Evolutionary conservation across 306 rosid species (phyloP), one percentile per base, ranked within the genome.

Genomic region (Lotus japonicus): DNA sequence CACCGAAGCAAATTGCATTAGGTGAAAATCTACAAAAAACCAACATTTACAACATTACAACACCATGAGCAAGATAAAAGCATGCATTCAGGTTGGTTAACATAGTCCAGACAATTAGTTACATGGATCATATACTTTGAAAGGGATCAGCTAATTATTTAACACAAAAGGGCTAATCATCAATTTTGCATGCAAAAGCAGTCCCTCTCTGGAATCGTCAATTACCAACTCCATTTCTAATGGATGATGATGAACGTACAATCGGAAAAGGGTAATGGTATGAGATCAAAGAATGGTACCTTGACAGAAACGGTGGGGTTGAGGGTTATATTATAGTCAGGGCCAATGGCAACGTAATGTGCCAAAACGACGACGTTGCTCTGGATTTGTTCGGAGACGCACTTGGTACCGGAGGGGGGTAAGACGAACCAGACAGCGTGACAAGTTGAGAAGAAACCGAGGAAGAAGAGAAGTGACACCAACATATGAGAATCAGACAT

Each of bases 341-440:
- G 81, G 38, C 81, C 2, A 39, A 94, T 35, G 68, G 85, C 83
- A 44, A 60, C 65, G 69, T 90, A 94, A 35, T 94, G 87, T 11
- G 79, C 96, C 79, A 90, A 83, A 86, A 94, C 96, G 46, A 94
- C 88, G 36, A 94, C 90, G 87, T 94, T 82, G 63, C 50, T 79
- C 15, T 88, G 98, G 82, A 94, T 86, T 77, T 90, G 96, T 71
- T 94, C 97, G 26, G 96, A 88, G 64, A 94, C 89, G 73, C 98
- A 94, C 83, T 88, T 94, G 60, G 87, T 83, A 1, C 80, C 85
- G 5, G 82, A 8, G 9, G 81, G 0, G 2, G 97, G 97, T 9
- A 94, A 8, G 14, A 78, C 83, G 62, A 87, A 12, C 92, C 89
- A 84, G 19, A 87, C 45, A 36, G 89, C 85, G 7, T 41, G 52